Evolutionary conservation across 2,329 filamentous ascomycete genomes (phyloP).

Genomic region (Colletotrichum eremochloae): DNA sequence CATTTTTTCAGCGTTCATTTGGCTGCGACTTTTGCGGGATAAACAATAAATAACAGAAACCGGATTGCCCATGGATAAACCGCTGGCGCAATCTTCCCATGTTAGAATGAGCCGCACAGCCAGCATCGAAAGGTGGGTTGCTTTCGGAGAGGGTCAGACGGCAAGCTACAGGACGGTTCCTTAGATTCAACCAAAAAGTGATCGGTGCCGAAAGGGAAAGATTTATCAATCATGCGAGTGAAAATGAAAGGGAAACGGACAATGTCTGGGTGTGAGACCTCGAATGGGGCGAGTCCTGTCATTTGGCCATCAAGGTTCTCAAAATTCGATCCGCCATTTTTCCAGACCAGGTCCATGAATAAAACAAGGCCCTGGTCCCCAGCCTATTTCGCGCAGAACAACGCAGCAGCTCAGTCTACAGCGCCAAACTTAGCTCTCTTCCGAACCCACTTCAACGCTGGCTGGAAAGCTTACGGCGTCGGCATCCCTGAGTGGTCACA

Average conservation of each 20-base stretch:
- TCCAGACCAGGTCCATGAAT: slow-evolving; percentile 16
- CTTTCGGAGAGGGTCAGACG: slow-evolving; percentile 28
- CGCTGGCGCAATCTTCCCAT: not conserved
- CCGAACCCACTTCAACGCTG: slow-evolving; percentile 32
- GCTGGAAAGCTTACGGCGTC: slow-evolving; percentile 36
- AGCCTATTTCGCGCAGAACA: slow-evolving; percentile 25
- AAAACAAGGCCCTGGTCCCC: slow-evolving; percentile 22
- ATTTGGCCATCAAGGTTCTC: slow-evolving; percentile 19
- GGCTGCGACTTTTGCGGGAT: slow-evolving; percentile 2
- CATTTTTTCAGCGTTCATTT: not conserved
- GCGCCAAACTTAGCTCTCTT: slow-evolving; percentile 19
- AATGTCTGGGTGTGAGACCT: slow-evolving; percentile 36
- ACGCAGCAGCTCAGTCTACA: slow-evolving; percentile 32
- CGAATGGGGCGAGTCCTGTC: slow-evolving; percentile 14
- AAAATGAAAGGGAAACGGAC: slow-evolving; percentile 32
- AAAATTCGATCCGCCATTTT: slow-evolving; percentile 4
- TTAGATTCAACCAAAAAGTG: not conserved
- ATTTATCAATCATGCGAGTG: slow-evolving; percentile 14
- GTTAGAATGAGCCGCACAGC: slow-evolving; percentile 21
- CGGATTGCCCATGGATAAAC: slow-evolving; percentile 1
- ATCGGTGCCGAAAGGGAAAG: not conserved
- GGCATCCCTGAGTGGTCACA: slow-evolving; percentile 15
- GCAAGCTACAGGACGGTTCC: slow-evolving; percentile 26
- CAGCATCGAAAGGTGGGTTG: slow-evolving; percentile 16
- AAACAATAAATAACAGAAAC: not conserved